Evolutionary conservation across 306 rosid species (phyloP).

Genomic region (Lotus japonicus): DNA sequence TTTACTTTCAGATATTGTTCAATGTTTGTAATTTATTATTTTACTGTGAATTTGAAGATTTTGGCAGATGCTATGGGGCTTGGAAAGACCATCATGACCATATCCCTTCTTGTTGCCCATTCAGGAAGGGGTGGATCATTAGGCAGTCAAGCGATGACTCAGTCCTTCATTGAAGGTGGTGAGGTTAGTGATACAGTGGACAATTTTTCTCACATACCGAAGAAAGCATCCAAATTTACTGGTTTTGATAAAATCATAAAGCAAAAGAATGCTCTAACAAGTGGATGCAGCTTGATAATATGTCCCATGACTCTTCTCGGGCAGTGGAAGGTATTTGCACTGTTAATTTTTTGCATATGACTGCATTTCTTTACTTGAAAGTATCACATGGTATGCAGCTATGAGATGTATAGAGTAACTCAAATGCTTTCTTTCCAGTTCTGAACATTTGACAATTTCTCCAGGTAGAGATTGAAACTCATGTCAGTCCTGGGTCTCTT

Average conservation of each 20-base stretch:
- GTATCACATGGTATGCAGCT: not conserved
- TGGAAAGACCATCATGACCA: conserved; percentile 97
- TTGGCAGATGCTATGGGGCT: conserved; percentile 99
- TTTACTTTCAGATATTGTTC: not conserved
- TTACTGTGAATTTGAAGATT: conserved; percentile 51
- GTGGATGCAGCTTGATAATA: conserved; percentile 77
- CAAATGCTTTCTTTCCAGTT: not conserved
- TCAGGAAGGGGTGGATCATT: conserved; percentile 56
- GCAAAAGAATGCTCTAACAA: conserved; percentile 43
- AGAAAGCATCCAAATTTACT: conserved; percentile 41
- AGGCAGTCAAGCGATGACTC: conserved; percentile 34
- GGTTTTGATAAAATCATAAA: conserved; percentile 65
- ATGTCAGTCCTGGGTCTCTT: conserved; percentile 64
- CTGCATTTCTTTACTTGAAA: conserved; percentile 14
- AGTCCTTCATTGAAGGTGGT: conserved; percentile 34
- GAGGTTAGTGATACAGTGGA: conserved; percentile 33
- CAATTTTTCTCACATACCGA: conserved; percentile 32
- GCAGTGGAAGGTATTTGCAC: conserved; percentile 81
- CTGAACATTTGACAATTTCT: conserved; percentile 32
- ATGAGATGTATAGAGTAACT: not conserved
- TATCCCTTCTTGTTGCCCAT: conserved; percentile 73
- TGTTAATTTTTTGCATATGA: conserved; percentile 1
- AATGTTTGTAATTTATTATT: conserved; percentile 23
- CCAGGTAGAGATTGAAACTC: conserved; percentile 94
- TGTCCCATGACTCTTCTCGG: conserved; percentile 94